These are phyloP conservation scores for Metschnikowia matae DNA, from an alignment of 805 yeast genomes.

Conservation along the genomic window DNA sequence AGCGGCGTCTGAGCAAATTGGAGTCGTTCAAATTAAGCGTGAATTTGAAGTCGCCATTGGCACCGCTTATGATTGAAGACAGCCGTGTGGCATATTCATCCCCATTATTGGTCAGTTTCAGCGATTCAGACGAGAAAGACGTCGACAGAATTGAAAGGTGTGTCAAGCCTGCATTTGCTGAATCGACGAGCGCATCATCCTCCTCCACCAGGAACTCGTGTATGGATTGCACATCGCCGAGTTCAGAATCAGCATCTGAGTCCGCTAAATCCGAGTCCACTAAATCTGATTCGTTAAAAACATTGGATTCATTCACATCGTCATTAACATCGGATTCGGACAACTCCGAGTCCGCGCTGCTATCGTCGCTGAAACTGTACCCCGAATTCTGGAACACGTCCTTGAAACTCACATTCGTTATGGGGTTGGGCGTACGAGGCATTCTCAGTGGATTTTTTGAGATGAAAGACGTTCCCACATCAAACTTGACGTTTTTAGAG, in stretches of 20 bases:
- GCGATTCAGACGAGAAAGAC: conserved; percentile 16
- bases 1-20: conserved; percentile 55
- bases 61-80: conserved; percentile 37
- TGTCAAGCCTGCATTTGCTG: conserved; percentile 16
- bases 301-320: conserved; percentile 4
- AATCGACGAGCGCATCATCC: neutral
- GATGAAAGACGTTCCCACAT: conserved; percentile 4
- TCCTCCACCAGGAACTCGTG: conserved; percentile 3
- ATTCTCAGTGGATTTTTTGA: conserved; percentile 16
- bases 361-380: conserved; percentile 3
- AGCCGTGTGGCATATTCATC: conserved; percentile 35
- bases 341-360: conserved; percentile 14
- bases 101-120: conserved; percentile 16
- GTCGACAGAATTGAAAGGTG: conserved; percentile 19
- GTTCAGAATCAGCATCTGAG: conserved; percentile 9
- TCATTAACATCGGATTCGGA: conserved; percentile 2
- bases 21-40: conserved; percentile 63
- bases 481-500: conserved; percentile 21
- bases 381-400: conserved; percentile 23
- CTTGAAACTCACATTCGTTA: conserved; percentile 29
- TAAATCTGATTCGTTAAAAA: conserved; percentile 17
- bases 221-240: conserved; percentile 3
- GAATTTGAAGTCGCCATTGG: conserved; percentile 43
- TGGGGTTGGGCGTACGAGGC: conserved; percentile 42
- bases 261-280: conserved; percentile 15